phyloP scores from a whole-genome alignment of 495 filamentous ascomycete genomes.

The Collariella sp. region DNA sequence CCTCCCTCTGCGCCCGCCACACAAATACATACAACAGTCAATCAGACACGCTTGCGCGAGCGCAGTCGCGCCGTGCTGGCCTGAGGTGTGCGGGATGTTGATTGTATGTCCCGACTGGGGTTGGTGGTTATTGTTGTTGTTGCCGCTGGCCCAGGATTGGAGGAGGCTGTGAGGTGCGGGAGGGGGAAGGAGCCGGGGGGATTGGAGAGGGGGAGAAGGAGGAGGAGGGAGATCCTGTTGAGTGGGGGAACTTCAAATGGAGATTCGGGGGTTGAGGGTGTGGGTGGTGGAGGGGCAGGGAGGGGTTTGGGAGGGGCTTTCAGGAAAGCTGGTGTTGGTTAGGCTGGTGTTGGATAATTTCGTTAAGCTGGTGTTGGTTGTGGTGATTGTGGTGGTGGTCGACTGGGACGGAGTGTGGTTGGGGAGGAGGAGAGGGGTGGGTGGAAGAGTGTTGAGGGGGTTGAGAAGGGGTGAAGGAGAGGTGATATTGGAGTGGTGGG shows the following conservation, averaged over 20 bases:
- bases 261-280: neutral
- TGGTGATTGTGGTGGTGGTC: neutral
- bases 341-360: too few relatives aligned
- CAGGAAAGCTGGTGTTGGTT: slow-evolving; percentile 15
- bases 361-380: neutral
- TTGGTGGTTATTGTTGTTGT: neutral
- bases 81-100: neutral
- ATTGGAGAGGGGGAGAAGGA: neutral
- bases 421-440: neutral
- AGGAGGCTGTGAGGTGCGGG: neutral
- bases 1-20: slow-evolving; percentile 18
- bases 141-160: neutral
- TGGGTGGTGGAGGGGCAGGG: neutral
- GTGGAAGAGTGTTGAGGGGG: neutral
- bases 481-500: neutral
- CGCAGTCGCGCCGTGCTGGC: slow-evolving; percentile 13
- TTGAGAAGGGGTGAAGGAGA: neutral
- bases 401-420: neutral
- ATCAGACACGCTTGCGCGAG: slow-evolving; percentile 15
- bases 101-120: neutral
- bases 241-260: too few relatives aligned
- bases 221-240: neutral
- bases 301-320: slow-evolving; percentile 16
- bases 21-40: slow-evolving; percentile 15
- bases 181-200: neutral